Percentiles rank a stretch among this genome's conserved stretches.
Evolutionary conservation across 768 basidiomycete species (phyloP).

Genomic region (Sutorius australiensis): DNA sequence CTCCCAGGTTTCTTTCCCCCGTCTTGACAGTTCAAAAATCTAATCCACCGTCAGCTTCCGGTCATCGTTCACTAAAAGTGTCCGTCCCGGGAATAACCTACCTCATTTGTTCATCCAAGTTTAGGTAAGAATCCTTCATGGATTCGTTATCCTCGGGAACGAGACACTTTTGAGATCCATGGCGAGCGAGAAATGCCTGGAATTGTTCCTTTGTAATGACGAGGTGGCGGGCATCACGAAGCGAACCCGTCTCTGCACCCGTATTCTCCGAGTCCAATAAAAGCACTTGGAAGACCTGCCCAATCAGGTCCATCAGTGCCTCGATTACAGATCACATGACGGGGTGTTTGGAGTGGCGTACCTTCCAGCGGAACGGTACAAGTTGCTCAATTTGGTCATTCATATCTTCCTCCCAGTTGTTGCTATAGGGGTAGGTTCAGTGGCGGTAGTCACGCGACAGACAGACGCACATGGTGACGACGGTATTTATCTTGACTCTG

Average conservation of each 20-base stretch:
- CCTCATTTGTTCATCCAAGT: conserved; percentile 40
- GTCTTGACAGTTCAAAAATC: conserved; percentile 34
- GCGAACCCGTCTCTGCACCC: conserved; percentile 26
- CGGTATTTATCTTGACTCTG: conserved; percentile 37
- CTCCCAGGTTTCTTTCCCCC: conserved; percentile 30
- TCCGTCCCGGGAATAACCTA: background rate
- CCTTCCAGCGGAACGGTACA: conserved; percentile 40
- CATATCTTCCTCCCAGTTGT: conserved; percentile 41
- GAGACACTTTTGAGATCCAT: conserved; percentile 28
- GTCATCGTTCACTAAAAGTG: background rate
- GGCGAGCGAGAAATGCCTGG: conserved; percentile 34
- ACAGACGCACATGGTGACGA: conserved; percentile 27
- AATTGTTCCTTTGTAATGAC: conserved; percentile 35
- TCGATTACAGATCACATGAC: background rate
- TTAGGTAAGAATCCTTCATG: conserved; percentile 40
- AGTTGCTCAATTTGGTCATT: conserved; percentile 34
- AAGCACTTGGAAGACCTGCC: conserved; percentile 36
- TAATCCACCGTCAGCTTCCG: conserved; percentile 6
- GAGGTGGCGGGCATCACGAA: conserved; percentile 35
- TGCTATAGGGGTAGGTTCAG: conserved; percentile 14
- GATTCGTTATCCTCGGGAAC: conserved; percentile 38
- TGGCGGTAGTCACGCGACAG: background rate
- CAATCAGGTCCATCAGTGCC: background rate
- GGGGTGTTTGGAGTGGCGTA: background rate
- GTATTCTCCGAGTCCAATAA: conserved; percentile 36